Evolutionary conservation across 306 rosid genomes (phyloP).

Genomic region (Casuarina glauca): DNA sequence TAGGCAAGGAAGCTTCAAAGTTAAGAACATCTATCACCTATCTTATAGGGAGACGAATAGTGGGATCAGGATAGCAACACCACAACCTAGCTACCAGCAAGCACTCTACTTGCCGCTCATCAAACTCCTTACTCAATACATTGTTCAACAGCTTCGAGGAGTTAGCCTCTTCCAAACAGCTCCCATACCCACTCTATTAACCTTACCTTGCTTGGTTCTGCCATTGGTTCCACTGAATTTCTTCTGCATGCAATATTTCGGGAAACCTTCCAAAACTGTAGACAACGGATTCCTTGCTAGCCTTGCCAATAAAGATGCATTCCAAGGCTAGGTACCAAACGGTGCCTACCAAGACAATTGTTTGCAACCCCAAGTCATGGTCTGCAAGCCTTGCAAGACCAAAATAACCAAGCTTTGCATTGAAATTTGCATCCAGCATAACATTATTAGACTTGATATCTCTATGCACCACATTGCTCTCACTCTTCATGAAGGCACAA

Average conservation of each 20-base stretch:
- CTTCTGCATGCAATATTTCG: conserved; percentile 41
- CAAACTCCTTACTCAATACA: conserved; percentile 17
- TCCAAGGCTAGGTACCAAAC: too few species aligned
- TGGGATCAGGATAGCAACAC: conserved; percentile 43
- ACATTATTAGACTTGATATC: too few species aligned
- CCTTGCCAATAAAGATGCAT: too few species aligned
- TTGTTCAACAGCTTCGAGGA: conserved; percentile 30
- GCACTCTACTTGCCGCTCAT: conserved; percentile 28
- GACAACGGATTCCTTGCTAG: too few species aligned
- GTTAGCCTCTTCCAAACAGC: conserved; percentile 32
- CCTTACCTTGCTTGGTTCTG: conserved; percentile 24
- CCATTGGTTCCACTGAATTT: conserved; percentile 24
- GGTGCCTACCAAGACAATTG: too few species aligned
- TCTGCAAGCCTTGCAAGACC: too few species aligned
- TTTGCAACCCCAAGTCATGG: too few species aligned
- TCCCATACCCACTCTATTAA: conserved; percentile 50
- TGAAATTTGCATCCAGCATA: too few species aligned
- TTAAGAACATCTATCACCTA: not conserved
- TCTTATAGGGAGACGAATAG: conserved; percentile 32
- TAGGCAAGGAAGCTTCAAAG: conserved; percentile 38
- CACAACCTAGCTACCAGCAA: conserved; percentile 36
- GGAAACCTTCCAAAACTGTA: conserved; percentile 37
- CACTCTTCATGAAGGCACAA: too few species aligned
- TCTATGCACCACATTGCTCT: too few species aligned
- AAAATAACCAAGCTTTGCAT: too few species aligned